Conservation (phyloP, 2,329 filamentous ascomycete genomes). For the Cercospora beticola region DNA sequence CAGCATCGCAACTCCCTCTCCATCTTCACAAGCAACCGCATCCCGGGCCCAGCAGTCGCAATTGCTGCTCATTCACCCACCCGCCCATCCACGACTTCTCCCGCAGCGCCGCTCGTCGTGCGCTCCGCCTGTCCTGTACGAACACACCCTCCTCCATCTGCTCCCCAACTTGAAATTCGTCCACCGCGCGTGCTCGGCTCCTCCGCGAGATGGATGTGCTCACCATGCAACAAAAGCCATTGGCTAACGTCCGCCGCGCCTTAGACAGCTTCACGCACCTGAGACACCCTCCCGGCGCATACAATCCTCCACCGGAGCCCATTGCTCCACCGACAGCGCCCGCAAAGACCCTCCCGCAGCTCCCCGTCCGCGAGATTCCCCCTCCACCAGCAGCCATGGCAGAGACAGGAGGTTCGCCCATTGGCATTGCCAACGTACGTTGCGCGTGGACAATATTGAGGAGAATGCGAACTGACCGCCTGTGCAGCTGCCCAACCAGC, state of each 20-base stretch:
- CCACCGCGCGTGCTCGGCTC: constrained; percentile 8
- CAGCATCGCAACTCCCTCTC: not conserved
- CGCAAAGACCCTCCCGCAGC: constrained; percentile 11
- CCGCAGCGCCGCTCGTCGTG: not conserved
- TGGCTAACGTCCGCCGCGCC: constrained; percentile 15
- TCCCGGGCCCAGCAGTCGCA: constrained; percentile 8
- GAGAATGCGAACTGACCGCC: constrained; percentile 38
- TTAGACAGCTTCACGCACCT: constrained; percentile 10
- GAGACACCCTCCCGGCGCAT: constrained; percentile 15
- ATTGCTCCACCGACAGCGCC: constrained; percentile 2
- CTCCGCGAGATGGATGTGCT: constrained; percentile 5
- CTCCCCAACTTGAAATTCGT: not conserved
- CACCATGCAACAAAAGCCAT: constrained; percentile 6
- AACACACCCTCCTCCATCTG: not conserved
- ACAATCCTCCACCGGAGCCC: constrained; percentile 10
- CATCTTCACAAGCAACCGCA: not conserved
- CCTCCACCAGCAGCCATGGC: constrained; percentile 51
- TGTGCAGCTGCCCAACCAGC: constrained; percentile 65
- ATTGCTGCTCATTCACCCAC: constrained; percentile 6
- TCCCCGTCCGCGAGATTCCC: constrained; percentile 10
- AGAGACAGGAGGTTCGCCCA: constrained; percentile 61
- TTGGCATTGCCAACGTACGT: constrained; percentile 73
- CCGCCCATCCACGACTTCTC: not conserved
- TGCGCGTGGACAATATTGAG: not conserved
- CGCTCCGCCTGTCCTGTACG: constrained; percentile 1